Percentiles rank a stretch among this genome's conserved stretches.
Evolutionary conservation across 1,284 basidiomycete species (phyloP).

Genomic region (Cutaneotrichosporon sp.): DNA sequence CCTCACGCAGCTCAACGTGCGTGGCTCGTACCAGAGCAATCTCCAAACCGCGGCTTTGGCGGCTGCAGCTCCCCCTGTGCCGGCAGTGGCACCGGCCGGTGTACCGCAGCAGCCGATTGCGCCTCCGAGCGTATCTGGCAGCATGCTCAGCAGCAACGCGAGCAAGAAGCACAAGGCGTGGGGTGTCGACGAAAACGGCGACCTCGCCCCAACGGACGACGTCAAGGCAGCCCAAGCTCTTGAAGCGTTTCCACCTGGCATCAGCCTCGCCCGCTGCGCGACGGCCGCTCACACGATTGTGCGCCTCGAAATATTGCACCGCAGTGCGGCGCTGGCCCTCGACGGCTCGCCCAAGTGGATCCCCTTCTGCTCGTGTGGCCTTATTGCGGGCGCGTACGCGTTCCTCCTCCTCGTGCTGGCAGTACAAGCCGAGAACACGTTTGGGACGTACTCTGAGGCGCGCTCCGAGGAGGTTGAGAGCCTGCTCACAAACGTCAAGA

Average conservation of each 20-base stretch:
- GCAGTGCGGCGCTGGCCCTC: conserved; percentile 49
- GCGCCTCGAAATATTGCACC: conserved; percentile 51
- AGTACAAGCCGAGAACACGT: conserved; percentile 47
- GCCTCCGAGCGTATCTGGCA: background rate
- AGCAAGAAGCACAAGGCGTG: conserved; percentile 45
- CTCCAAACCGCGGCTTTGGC: background rate
- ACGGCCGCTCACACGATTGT: conserved; percentile 54
- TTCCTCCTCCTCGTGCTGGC: conserved; percentile 53
- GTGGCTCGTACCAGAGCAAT: conserved; percentile 14
- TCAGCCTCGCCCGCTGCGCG: conserved; percentile 49
- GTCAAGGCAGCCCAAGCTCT: conserved; percentile 17
- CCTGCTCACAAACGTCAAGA: conserved; percentile 52
- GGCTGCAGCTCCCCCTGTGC: background rate
- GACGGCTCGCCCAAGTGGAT: conserved; percentile 52
- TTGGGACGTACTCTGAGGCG: conserved; percentile 31
- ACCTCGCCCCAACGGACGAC: conserved; percentile 18
- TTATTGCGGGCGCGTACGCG: conserved; percentile 51
- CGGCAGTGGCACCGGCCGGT: background rate
- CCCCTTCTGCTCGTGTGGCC: conserved; percentile 54
- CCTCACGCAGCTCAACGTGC: conserved; percentile 1
- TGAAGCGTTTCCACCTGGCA: conserved; percentile 51
- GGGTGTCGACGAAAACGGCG: conserved; percentile 47
- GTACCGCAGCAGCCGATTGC: background rate
- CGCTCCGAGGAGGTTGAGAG: conserved; percentile 47
- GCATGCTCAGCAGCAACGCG: background rate